Evolutionary conservation across 306 rosid genomes (phyloP), one percentile per base, ranked within the genome.

Genomic region (Castanea sativa): DNA sequence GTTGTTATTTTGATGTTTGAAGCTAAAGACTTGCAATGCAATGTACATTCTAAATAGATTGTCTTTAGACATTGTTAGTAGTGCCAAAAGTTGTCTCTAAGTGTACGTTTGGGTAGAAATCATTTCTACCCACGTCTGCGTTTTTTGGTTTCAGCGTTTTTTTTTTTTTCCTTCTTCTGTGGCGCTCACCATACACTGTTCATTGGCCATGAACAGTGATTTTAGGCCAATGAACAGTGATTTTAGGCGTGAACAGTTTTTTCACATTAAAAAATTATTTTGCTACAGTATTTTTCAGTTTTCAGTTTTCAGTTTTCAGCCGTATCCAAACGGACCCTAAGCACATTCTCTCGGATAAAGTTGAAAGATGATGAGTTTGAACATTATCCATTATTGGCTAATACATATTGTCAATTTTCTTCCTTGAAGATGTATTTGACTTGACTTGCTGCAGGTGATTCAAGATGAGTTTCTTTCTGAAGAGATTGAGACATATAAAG

Each of bases 391-490:
- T 65, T 16, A 32, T 7, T 29, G 11, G 29, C 64, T 32, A 32
- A n/a, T 60, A 49, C 23, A 3, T 76, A 16, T 20, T 14, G 71
- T 33, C 29, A 27, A 16, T 83, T 65, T 68, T 76, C 45, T 20
- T 45, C 71, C 55, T 41, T 70, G 49, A 77, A 69, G 16, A 65
- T 11, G 68, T 29, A 8, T 74, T 74, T 86, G 73, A 79, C 73
- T 71, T 81, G 73, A 38, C 85, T 83, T 75, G 55, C 69, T 81
- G 77, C 85, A 92, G 99, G 85, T 73, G 75, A 88, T 90, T 81
- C 95, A 95, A 23, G 95, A 95, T 23, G 94, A 91, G 78, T 85
- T 91, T 76, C 90, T 95, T 63, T 85, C 87, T 60, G 89, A 95
- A 83, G 97, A 95, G 86, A 85, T 91, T 59, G 92, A 90, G 84